phyloP scores from a whole-genome alignment of 2,329 filamentous ascomycete species.

The Ciborinia camelliae region DNA sequence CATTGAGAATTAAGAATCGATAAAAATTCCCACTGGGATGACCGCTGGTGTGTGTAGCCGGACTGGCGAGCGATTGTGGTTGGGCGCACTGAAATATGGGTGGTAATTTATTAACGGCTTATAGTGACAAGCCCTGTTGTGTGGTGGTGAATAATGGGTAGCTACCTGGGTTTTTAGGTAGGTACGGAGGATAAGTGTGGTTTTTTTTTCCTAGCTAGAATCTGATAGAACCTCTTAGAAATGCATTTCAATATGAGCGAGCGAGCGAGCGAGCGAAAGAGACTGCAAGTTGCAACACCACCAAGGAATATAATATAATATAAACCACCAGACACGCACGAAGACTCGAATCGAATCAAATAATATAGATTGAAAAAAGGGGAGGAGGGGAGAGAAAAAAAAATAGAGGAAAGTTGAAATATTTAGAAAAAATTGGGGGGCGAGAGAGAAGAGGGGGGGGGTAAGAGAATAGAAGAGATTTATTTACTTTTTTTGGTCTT shows the following conservation, averaged over 20 bases:
- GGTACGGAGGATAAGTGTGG: too few species aligned
- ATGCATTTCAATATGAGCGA: neutral
- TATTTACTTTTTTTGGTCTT: conserved; percentile 1
- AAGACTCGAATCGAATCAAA: too few species aligned
- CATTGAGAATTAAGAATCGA: conserved; percentile 20
- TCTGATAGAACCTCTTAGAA: conserved; percentile 12
- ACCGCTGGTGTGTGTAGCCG: conserved; percentile 17
- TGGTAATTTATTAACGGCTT: neutral
- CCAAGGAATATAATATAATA: too few species aligned
- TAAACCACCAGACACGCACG: too few species aligned
- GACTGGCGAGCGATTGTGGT: conserved; percentile 16
- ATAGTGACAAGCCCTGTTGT: conserved; percentile 1
- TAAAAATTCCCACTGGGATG: conserved; percentile 19
- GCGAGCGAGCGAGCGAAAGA: too few species aligned
- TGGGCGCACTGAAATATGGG: conserved; percentile 11
- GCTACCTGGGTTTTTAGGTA: too few species aligned
- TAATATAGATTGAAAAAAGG: too few species aligned
- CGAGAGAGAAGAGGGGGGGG: too few species aligned
- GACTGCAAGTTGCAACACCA: too few species aligned
- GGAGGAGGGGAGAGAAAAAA: neutral
- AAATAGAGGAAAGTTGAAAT: neutral
- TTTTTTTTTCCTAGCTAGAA: conserved; percentile 13
- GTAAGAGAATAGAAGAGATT: neutral
- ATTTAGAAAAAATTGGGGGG: too few species aligned
- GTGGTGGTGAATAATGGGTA: conserved; percentile 13